Conservation (phyloP, 2,329 filamentous ascomycete species). For the Fusarium sp. region DNA sequence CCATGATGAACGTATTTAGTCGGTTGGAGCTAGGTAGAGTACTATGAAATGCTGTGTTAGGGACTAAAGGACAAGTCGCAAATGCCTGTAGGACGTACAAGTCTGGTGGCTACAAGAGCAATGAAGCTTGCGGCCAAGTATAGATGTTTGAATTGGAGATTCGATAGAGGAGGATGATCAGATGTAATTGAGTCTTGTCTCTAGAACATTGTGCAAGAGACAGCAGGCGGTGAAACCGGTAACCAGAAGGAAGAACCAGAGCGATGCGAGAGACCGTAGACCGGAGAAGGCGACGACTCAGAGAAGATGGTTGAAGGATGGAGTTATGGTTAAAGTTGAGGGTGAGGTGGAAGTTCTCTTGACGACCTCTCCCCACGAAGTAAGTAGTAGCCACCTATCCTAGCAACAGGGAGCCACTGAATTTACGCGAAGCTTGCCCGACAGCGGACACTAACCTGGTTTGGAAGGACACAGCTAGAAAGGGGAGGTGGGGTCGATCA, state of each 20-base stretch:
- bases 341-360: conserved; percentile 58
- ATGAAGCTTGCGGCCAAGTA: conserved; percentile 39
- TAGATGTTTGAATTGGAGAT: conserved; percentile 28
- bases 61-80: background rate
- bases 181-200: conserved; percentile 45
- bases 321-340: conserved; percentile 47
- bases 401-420: conserved; percentile 43
- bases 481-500: conserved; percentile 39
- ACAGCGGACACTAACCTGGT: conserved; percentile 26
- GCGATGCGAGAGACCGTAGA: conserved; percentile 49
- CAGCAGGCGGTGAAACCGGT: conserved; percentile 52
- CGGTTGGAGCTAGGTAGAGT: conserved; percentile 18
- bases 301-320: conserved; percentile 41
- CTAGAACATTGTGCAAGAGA: conserved; percentile 56
- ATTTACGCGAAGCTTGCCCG: conserved; percentile 48
- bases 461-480: conserved; percentile 22
- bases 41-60: conserved; percentile 33
- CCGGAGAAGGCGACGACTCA: conserved; percentile 37
- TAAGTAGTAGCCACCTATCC: conserved; percentile 39
- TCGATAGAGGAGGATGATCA: conserved; percentile 40
- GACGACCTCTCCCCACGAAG: conserved; percentile 45
- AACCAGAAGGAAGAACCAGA: conserved; percentile 57
- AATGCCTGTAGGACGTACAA: conserved; percentile 17
- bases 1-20: conserved; percentile 52
- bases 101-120: conserved; percentile 35